Evolutionary conservation across 192 early-diverging fungal genomes (phyloP).

Genomic region (Martensiomyces pterosporus): DNA sequence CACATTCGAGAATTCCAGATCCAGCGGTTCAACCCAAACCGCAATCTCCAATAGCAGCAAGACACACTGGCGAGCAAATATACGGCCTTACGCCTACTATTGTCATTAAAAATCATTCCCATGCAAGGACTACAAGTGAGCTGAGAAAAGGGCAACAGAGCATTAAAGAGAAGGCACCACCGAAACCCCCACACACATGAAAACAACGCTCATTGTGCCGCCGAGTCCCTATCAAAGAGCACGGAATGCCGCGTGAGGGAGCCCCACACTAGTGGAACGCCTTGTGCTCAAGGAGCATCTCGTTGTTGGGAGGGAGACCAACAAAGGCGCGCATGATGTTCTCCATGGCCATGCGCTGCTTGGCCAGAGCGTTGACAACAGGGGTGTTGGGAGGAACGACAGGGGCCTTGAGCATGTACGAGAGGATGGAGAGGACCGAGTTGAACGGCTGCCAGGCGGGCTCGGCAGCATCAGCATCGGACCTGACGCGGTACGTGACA

Average conservation of each 20-base stretch:
- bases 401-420: slow-evolving; percentile 98
- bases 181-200: too few species aligned
- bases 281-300: slow-evolving; percentile 95
- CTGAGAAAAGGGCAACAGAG: not conserved
- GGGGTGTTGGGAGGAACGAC: slow-evolving; percentile 89
- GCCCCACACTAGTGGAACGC: slow-evolving; percentile 59
- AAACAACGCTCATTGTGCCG: too few species aligned
- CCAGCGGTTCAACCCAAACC: slow-evolving; percentile 41
- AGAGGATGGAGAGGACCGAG: slow-evolving; percentile 88
- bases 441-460: slow-evolving; percentile 82
- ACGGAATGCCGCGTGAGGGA: too few species aligned
- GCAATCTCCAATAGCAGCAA: too few species aligned
- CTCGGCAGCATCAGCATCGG: slow-evolving; percentile 59
- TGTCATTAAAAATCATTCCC: too few species aligned
- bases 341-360: slow-evolving; percentile 96
- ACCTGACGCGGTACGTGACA: slow-evolving; percentile 70
- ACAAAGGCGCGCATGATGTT: slow-evolving; percentile 97
- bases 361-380: slow-evolving; percentile 92
- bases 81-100: too few species aligned
- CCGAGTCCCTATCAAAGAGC: too few species aligned
- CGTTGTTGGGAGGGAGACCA: slow-evolving; percentile 91
- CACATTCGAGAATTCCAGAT: slow-evolving; percentile 27
- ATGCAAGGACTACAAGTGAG: not conserved
- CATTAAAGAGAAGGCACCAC: not conserved
- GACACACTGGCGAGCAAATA: too few species aligned